phyloP scores from a whole-genome alignment of 2,329 filamentous ascomycete species.

The Penicillium sp. region DNA sequence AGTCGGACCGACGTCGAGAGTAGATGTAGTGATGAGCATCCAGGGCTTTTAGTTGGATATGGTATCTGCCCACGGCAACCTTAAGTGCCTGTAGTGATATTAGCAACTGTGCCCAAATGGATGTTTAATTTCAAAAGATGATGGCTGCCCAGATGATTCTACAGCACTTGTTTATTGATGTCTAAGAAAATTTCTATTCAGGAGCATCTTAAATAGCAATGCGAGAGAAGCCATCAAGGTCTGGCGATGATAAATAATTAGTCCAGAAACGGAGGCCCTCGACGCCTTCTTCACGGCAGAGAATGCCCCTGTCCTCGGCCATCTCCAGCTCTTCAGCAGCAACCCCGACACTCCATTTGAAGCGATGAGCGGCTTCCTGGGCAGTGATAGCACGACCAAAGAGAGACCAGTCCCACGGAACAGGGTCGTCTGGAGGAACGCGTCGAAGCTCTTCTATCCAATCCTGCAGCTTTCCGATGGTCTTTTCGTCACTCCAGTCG shows the following conservation, averaged over 20 bases:
- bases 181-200: background rate
- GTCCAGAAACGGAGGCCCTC: slow-evolving; percentile 93
- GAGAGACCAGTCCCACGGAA: slow-evolving; percentile 71
- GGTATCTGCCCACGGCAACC: background rate
- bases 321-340: slow-evolving; percentile 95
- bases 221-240: slow-evolving; percentile 1
- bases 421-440: slow-evolving; percentile 64
- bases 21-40: background rate
- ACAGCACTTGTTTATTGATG: background rate
- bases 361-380: slow-evolving; percentile 82
- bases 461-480: slow-evolving; percentile 70
- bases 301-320: slow-evolving; percentile 84
- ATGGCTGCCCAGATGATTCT: background rate
- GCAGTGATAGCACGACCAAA: slow-evolving; percentile 88
- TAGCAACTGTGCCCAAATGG: no score
- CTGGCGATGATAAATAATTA: slow-evolving; percentile 56
- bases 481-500: slow-evolving; percentile 89
- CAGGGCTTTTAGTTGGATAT: no score
- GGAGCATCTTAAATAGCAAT: slow-evolving; percentile 3
- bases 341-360: slow-evolving; percentile 96
- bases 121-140: no score
- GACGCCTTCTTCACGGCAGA: slow-evolving; percentile 89
- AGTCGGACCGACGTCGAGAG: slow-evolving; percentile 36
- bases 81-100: background rate
- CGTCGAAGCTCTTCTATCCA: slow-evolving; percentile 78